A percentile compares a stretch with the other conserved stretches of the same genome.
phyloP scores from a whole-genome alignment of 768 basidiomycete genomes.

The Mrakia hoshinonis region DNA sequence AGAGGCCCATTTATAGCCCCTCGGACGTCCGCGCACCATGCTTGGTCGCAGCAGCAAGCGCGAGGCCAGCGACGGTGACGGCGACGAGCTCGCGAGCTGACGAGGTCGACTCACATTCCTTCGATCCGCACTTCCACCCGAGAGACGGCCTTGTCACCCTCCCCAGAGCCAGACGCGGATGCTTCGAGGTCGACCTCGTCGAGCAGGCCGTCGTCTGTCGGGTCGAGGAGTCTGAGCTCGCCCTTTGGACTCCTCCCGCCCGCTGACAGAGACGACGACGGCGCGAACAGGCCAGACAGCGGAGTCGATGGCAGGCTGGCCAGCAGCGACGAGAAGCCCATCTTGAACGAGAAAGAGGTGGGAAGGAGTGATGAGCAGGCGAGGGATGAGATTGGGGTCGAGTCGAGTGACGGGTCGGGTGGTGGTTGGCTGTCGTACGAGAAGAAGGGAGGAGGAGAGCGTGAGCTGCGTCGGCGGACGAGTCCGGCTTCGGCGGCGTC shows the following conservation, averaged over 20 bases:
- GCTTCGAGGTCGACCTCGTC: neutral
- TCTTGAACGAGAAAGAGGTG: neutral
- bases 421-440: neutral
- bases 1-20: too few species aligned
- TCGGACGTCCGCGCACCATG: too few species aligned
- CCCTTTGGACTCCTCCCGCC: neutral
- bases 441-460: neutral
- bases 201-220: neutral
- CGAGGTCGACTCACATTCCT: constrained; percentile 24
- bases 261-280: neutral
- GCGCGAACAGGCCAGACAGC: constrained; percentile 5
- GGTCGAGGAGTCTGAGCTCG: constrained; percentile 13
- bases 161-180: neutral
- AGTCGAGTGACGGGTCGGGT: neutral
- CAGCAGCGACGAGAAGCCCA: constrained; percentile 14
- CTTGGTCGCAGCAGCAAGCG: neutral
- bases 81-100: neutral
- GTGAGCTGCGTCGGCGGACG: neutral
- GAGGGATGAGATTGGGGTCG: neutral
- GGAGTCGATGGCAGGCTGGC: neutral
- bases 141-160: neutral
- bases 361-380: too few species aligned
- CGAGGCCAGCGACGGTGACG: neutral
- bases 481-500: neutral
- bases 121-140: constrained; percentile 24